Percentiles rank a stretch among this genome's conserved stretches.
Conservation (phyloP, 2,329 filamentous ascomycete species). For the Colletotrichum costaricense region DNA sequence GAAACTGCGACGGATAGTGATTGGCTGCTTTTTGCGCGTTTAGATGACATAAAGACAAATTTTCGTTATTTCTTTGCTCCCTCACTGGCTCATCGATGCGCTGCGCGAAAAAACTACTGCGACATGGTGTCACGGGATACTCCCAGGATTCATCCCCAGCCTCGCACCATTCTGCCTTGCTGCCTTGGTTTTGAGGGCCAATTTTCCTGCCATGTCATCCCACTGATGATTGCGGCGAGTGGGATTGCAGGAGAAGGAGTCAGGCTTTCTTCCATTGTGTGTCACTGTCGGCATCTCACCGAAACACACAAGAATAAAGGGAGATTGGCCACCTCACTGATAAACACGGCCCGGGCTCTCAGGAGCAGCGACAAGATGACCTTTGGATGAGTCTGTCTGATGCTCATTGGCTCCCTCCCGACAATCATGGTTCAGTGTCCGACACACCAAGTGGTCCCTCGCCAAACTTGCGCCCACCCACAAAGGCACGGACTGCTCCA, state of each 20-base stretch:
- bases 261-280: neutral
- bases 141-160: neutral
- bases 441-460: neutral
- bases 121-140: neutral
- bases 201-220: neutral
- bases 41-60: constrained; percentile 4
- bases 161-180: neutral
- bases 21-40: neutral
- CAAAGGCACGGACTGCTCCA: neutral
- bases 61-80: neutral
- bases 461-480: neutral
- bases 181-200: neutral
- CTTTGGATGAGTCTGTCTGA: neutral
- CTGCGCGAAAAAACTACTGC: neutral
- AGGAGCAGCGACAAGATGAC: no score
- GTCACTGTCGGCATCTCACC: neutral
- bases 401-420: constrained; percentile 8
- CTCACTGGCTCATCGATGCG: neutral
- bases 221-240: neutral
- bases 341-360: neutral
- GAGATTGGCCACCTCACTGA: neutral
- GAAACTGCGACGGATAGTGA: neutral
- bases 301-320: neutral
- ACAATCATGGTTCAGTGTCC: neutral
- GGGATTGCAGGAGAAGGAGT: neutral